These are phyloP conservation scores for Stephania japonica DNA, from an alignment of 164 flowering plant genomes.

Conservation along the genomic window DNA sequence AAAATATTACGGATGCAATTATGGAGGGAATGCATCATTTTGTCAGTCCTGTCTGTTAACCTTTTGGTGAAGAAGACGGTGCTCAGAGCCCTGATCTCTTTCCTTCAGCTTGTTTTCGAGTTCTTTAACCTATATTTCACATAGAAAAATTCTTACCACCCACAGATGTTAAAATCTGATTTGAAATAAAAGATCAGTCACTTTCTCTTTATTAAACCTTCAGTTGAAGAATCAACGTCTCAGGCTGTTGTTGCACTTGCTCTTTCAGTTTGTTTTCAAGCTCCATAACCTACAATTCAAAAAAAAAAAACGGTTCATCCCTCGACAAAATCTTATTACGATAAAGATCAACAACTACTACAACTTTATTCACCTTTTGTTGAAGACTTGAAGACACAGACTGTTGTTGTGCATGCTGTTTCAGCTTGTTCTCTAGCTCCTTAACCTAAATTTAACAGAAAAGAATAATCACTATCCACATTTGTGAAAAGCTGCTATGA, in stretches of 20 bases:
- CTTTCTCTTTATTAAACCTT: too few relatives aligned
- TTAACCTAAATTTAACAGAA: constrained; percentile 13
- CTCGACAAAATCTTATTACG: neutral
- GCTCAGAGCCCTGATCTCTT: neutral
- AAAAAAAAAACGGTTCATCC: neutral
- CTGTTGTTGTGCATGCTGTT: constrained; percentile 9
- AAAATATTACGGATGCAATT: neutral
- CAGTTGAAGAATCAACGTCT: constrained; percentile 1
- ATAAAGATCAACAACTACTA: neutral
- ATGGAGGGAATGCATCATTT: too few relatives aligned
- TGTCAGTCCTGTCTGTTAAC: neutral
- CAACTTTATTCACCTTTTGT: constrained; percentile 3
- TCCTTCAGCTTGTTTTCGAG: constrained; percentile 19
- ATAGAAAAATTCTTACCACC: too few relatives aligned
- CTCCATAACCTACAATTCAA: constrained; percentile 23
- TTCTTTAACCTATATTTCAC: too few relatives aligned
- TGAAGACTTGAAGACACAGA: constrained; percentile 3
- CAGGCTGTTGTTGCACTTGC: neutral
- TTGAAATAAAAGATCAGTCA: too few relatives aligned
- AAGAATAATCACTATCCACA: neutral
- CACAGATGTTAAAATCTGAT: too few relatives aligned
- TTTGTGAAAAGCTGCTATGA: neutral
- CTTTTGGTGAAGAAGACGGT: neutral
- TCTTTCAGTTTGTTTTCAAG: constrained; percentile 27
- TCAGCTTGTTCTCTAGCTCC: constrained; percentile 29